A percentile compares a stretch with the other conserved stretches of the same genome.
Evolutionary conservation across 805 yeast species (phyloP).

Genomic region (Zygoascus bituminiphila): DNA sequence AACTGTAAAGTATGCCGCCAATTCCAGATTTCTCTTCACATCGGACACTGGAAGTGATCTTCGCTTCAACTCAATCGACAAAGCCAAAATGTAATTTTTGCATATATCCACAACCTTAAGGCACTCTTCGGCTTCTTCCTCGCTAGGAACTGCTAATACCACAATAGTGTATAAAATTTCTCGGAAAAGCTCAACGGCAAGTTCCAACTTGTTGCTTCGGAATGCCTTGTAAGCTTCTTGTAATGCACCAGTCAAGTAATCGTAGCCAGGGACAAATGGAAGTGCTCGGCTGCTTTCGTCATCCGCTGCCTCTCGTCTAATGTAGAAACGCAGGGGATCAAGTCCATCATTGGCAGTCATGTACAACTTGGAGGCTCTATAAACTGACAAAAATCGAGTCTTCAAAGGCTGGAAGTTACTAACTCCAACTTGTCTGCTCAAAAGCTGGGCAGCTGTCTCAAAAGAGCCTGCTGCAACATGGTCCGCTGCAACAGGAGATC

Average conservation of each 20-base stretch:
- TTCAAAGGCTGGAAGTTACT: constrained; percentile 83
- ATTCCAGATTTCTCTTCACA: constrained; percentile 78
- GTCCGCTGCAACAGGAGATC: constrained; percentile 83
- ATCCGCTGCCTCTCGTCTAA: constrained; percentile 57
- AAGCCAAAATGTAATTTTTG: constrained; percentile 85
- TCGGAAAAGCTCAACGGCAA: constrained; percentile 75
- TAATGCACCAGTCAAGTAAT: constrained; percentile 49
- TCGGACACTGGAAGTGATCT: constrained; percentile 60
- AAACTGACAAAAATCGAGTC: constrained; percentile 73
- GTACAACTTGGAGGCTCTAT: constrained; percentile 67
- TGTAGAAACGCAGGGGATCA: constrained; percentile 59
- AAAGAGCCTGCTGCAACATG: constrained; percentile 95
- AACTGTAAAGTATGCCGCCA: constrained; percentile 92
- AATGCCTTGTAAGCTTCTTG: constrained; percentile 75
- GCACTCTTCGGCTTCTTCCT: constrained; percentile 72
- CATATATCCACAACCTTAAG: constrained; percentile 62
- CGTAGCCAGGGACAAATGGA: constrained; percentile 73
- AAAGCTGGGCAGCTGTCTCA: constrained; percentile 88
- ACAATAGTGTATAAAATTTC: constrained; percentile 67
- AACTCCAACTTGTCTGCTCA: constrained; percentile 83
- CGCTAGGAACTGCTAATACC: constrained; percentile 59
- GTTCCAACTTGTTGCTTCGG: constrained; percentile 73
- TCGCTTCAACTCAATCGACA: constrained; percentile 84
- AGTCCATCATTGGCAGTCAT: constrained; percentile 68
- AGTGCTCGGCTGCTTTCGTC: constrained; percentile 31